Conservation (phyloP, 129 eudicot genomes). For the Apium graveolens region DNA sequence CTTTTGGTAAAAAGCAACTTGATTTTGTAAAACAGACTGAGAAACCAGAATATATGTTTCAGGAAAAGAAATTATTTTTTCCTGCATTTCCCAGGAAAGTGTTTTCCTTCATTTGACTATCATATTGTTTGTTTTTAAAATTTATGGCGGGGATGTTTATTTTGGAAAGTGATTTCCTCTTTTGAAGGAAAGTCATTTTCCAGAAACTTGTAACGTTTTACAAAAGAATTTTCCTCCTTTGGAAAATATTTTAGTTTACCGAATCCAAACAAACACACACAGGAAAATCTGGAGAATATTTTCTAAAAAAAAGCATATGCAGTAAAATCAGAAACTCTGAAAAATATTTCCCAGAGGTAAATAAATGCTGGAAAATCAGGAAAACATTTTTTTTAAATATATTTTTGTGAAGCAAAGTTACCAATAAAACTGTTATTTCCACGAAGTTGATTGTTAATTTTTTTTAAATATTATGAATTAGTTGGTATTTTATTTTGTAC, state of each 20-base stretch:
- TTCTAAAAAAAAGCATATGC: neutral
- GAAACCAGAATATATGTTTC: neutral
- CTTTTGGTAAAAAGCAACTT: neutral
- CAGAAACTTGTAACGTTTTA: neutral
- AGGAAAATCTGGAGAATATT: neutral
- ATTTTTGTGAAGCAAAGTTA: too few species aligned
- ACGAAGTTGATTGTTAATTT: too few species aligned
- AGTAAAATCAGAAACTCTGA: too few species aligned
- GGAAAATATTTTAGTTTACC: neutral
- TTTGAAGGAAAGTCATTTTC: neutral
- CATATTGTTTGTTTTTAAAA: neutral
- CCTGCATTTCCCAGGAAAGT: neutral
- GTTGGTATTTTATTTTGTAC: too few species aligned
- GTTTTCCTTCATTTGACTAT: neutral
- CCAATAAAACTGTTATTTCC: neutral
- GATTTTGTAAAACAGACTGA: neutral
- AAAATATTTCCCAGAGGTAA: too few species aligned
- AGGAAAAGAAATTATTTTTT: neutral
- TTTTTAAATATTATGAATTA: too few species aligned
- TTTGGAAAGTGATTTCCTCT: neutral
- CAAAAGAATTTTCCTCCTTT: neutral
- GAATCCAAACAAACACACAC: neutral
- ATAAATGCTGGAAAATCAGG: too few species aligned
- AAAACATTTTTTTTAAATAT: too few species aligned
- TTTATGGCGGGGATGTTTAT: neutral